Evolutionary conservation across 176 grass and related monocot species (phyloP).

Genomic region (Ananas comosus): DNA sequence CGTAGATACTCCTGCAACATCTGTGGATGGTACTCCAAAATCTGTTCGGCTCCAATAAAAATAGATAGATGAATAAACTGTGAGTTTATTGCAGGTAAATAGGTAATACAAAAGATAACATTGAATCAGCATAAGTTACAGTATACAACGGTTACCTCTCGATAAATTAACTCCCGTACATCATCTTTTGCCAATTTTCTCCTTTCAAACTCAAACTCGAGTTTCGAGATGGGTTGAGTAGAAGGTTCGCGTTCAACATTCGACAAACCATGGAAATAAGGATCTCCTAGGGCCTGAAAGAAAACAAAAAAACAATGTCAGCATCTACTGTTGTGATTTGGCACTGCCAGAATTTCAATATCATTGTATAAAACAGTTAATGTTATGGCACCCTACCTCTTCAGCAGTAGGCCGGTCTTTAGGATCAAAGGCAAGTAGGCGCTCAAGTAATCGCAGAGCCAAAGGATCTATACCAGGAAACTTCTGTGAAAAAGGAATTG

Average conservation of each 20-base stretch:
- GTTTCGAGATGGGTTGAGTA: constrained; percentile 59
- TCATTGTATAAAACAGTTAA: background rate
- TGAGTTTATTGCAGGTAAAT: constrained; percentile 8
- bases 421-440: constrained; percentile 65
- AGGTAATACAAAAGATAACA: background rate
- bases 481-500: constrained; percentile 59
- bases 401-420: constrained; percentile 62
- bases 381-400: constrained; percentile 38
- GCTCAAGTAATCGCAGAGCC: constrained; percentile 62
- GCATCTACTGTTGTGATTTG: background rate
- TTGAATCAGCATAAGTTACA: background rate
- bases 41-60: constrained; percentile 27
- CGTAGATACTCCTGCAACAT: constrained; percentile 66
- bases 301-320: constrained; percentile 23
- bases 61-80: constrained; percentile 5
- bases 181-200: constrained; percentile 86
- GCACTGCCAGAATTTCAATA: constrained; percentile 2
- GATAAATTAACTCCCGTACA: constrained; percentile 79
- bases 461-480: constrained; percentile 59
- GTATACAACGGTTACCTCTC: constrained; percentile 50
- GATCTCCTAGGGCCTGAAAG: constrained; percentile 59
- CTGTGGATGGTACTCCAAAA: constrained; percentile 95
- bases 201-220: constrained; percentile 95
- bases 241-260: constrained; percentile 57
- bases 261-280: constrained; percentile 68